These are phyloP conservation scores for Dothistroma pini DNA, from an alignment of 2,329 filamentous ascomycete genomes.

Conservation along the genomic window DNA sequence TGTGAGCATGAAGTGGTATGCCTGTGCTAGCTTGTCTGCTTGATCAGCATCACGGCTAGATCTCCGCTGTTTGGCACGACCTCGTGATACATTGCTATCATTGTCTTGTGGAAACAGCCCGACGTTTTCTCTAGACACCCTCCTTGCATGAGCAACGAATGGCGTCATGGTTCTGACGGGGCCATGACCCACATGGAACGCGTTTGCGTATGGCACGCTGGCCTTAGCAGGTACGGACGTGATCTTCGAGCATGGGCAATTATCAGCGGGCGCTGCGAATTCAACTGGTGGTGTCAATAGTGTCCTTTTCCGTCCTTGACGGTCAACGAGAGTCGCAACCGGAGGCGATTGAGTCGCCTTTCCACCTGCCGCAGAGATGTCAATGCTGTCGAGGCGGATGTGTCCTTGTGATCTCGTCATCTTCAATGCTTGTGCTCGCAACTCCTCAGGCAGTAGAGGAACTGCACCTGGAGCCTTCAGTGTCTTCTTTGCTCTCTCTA, in stretches of 20 bases:
- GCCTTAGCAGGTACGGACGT: not conserved
- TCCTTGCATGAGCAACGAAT: constrained; percentile 1
- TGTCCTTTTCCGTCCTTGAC: constrained; percentile 17
- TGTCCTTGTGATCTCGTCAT: constrained; percentile 21
- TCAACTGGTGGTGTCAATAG: constrained; percentile 11
- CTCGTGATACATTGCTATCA: constrained; percentile 18
- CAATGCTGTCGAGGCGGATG: constrained; percentile 15
- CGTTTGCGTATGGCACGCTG: not conserved
- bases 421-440: constrained; percentile 24
- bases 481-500: constrained; percentile 27
- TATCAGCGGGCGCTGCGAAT: not conserved
- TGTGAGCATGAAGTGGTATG: constrained; percentile 28
- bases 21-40: constrained; percentile 8
- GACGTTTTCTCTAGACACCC: constrained; percentile 7
- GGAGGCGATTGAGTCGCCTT: constrained; percentile 1
- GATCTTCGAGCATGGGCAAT: not conserved
- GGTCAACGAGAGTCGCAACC: constrained; percentile 16
- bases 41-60: not conserved
- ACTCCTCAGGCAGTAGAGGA: constrained; percentile 33
- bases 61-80: constrained; percentile 7
- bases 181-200: constrained; percentile 18
- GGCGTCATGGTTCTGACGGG: constrained; percentile 18
- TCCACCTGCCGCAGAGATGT: constrained; percentile 8
- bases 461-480: constrained; percentile 28
- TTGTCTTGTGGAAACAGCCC: not conserved